Base-by-base conservation (phyloP, 1,284 basidiomycete genomes). In the Cryptococcus amylolentus region DNA sequence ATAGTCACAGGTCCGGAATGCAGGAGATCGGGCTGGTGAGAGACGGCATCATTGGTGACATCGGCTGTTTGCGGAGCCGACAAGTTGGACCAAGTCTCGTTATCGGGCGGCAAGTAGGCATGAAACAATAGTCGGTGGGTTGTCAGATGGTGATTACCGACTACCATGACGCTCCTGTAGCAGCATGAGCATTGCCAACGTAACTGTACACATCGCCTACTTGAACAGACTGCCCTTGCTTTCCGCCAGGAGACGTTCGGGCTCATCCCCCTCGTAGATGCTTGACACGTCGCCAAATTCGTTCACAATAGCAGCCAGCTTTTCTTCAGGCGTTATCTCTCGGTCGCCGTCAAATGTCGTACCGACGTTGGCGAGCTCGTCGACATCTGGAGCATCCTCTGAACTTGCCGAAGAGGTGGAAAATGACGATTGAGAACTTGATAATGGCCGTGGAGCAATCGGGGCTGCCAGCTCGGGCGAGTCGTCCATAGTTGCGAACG, bases 101-200 rank as follows among this genome's bases (percentile, higher is more conserved):
- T 52, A 13, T 81, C 79, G 0, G 83, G 79, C 3, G 84, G 80
- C 16, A 87, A 68, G 5, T 84, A 82, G 1, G 86, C 86, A 63
- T 87, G 85, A 68, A 88, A 88, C 0, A 84, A 71, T 14, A 87
- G 60, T 7, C 86, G 81, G 68, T 87, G 84, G 2, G 83, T 84
- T 0, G 85, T 87, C 23, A 87, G 73, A 67, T 86, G 84, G 27
- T 86, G 76, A 51, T 84, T 83, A n/a, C 85, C 85, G 44, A 84
- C 64, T 50, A 84, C 77, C 51, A 81, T 75, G 23, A 84, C 80
- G 51, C 82, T 81, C 52, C 65, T 68, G 45, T 16, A 10, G 18
- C 0, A 4, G 10, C 51, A 43, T 57, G 38, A 54, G 43, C 37
- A 46, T 3, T 41, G 35, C 7, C 44, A 16, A 48, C 46, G n/a